Conservation (phyloP, 352 stramenopile species). For the Saprolegnia parasitica region DNA sequence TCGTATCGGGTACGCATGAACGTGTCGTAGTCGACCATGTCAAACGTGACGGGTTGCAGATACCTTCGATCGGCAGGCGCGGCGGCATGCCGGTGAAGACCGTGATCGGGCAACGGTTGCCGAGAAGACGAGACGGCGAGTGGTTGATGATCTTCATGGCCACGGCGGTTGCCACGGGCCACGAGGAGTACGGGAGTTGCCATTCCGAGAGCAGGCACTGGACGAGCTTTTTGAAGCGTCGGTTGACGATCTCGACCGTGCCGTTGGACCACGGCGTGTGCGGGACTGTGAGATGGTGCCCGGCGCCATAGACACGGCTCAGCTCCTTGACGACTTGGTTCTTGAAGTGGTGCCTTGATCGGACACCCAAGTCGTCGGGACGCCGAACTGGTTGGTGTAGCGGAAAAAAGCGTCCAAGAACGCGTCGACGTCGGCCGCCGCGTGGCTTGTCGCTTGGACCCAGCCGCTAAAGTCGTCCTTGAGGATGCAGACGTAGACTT, state of each 20-base stretch:
- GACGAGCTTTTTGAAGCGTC: conserved; percentile 10
- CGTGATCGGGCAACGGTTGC: conserved; percentile 6
- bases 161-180: background rate
- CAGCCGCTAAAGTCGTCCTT: conserved; percentile 13
- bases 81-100: background rate
- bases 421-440: background rate
- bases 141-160: conserved; percentile 14
- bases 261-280: conserved; percentile 22
- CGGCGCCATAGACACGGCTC: conserved; percentile 5
- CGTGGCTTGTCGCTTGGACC: background rate
- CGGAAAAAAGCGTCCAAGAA: background rate
- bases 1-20: background rate
- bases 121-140: background rate
- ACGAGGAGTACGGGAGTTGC: conserved; percentile 12
- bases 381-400: background rate
- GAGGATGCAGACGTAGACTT: background rate
- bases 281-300: too few species aligned
- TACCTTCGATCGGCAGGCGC: background rate
- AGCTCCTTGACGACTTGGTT: conserved; percentile 29
- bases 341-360: conserved; percentile 33
- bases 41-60: conserved; percentile 6
- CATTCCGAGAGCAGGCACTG: conserved; percentile 10
- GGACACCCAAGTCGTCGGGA: conserved; percentile 24
- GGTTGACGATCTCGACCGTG: conserved; percentile 25
- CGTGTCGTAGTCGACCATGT: conserved; percentile 1